These are phyloP conservation scores for Moricandia moricandioides DNA, from an alignment of 345 rosid genomes.

Conservation along the genomic window DNA sequence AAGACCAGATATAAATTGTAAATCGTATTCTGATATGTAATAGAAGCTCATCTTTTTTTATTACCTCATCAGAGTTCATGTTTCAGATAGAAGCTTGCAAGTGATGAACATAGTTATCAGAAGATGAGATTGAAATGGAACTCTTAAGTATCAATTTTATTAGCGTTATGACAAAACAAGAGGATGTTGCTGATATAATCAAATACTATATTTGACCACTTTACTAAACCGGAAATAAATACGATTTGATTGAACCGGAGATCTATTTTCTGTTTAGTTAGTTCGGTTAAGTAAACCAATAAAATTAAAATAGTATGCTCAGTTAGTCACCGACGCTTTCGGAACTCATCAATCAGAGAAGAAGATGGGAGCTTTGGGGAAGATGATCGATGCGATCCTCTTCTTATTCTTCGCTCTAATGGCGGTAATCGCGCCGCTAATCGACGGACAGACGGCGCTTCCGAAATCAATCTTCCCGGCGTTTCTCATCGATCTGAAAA, in stretches of 20 bases:
- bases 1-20: conserved; percentile 14
- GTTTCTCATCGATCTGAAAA: conserved; percentile 47
- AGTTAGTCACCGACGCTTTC: background rate
- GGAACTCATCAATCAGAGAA: background rate
- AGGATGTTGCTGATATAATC: conserved; percentile 11
- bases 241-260: background rate
- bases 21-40: conserved; percentile 14
- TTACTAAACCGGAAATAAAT: background rate
- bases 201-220: too few species aligned
- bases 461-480: conserved; percentile 54
- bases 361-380: conserved; percentile 57
- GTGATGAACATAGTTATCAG: conserved; percentile 2
- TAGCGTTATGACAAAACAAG: conserved; percentile 17
- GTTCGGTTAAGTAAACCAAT: background rate
- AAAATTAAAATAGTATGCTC: background rate
- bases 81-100: conserved; percentile 19
- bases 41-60: background rate
- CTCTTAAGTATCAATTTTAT: conserved; percentile 17
- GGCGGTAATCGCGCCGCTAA: conserved; percentile 50
- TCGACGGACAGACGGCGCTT: conserved; percentile 61
- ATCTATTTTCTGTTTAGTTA: background rate
- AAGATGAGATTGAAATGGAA: background rate
- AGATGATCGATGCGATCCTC: conserved; percentile 54
- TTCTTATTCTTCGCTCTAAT: conserved; percentile 53
- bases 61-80: background rate